Conservation (phyloP, 2,329 filamentous ascomycete species). For the Phialocephala subalpina region DNA sequence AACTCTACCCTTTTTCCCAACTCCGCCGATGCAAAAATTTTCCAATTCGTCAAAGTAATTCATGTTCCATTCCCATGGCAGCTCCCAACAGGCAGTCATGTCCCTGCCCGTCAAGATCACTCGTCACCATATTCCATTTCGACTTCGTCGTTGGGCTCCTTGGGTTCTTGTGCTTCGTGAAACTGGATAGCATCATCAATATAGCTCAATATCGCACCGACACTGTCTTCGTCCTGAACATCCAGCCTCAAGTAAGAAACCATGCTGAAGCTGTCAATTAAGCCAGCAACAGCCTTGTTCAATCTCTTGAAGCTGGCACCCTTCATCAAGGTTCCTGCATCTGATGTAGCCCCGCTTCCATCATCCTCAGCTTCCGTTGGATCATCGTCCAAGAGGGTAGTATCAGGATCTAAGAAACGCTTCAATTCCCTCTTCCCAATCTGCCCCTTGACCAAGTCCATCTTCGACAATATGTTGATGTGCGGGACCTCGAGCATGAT, state of each 20-base stretch:
- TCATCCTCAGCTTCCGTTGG: constrained; percentile 52
- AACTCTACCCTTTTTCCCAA: constrained; percentile 15
- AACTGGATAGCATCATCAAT: constrained; percentile 95
- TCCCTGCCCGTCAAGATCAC: constrained; percentile 26
- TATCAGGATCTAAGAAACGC: constrained; percentile 88
- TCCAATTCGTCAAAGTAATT: constrained; percentile 4
- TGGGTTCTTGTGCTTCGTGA: constrained; percentile 91
- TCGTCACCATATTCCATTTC: constrained; percentile 54
- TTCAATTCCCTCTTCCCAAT: constrained; percentile 88
- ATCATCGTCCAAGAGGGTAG: constrained; percentile 80
- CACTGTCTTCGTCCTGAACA: constrained; percentile 90
- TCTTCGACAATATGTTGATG: constrained; percentile 95
- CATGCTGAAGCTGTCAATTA: constrained; percentile 99
- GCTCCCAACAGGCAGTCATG: no score
- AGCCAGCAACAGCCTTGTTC: constrained; percentile 85
- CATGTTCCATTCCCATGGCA: no score
- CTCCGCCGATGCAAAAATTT: constrained; percentile 12
- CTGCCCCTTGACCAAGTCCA: constrained; percentile 94
- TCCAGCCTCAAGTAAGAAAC: constrained; percentile 93
- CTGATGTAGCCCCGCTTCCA: constrained; percentile 59
- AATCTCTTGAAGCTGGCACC: constrained; percentile 83
- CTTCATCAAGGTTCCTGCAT: constrained; percentile 78
- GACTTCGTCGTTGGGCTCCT: constrained; percentile 75
- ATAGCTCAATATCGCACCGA: constrained; percentile 84
- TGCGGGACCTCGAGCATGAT: constrained; percentile 97